Evolutionary conservation across 192 early-diverging fungal species (phyloP).

Genomic region (Mortierella claussenii): DNA sequence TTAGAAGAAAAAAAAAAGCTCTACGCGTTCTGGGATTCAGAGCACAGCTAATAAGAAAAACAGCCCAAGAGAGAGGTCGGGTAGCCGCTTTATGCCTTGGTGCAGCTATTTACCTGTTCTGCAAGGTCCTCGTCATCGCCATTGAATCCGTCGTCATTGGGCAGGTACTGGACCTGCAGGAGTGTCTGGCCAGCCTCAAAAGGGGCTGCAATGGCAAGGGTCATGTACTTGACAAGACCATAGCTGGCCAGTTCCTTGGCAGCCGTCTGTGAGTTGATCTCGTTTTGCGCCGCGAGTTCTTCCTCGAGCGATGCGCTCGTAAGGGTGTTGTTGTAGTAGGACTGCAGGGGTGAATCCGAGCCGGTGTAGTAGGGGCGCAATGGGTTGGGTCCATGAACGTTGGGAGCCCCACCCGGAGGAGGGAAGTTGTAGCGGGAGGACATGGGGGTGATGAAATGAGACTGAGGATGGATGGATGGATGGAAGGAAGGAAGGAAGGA

Average conservation of each 20-base stretch:
- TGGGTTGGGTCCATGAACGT: constrained; percentile 36
- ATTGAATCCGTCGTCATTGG: constrained; percentile 65
- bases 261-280: constrained; percentile 59
- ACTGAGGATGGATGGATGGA: too few relatives aligned
- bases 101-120: constrained; percentile 52
- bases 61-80: too few relatives aligned
- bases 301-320: constrained; percentile 36
- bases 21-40: neutral
- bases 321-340: constrained; percentile 50
- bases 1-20: neutral
- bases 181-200: constrained; percentile 78
- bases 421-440: constrained; percentile 45
- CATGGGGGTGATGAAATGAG: constrained; percentile 17
- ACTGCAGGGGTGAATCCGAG: constrained; percentile 46
- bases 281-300: constrained; percentile 38
- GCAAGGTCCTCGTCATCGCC: constrained; percentile 42
- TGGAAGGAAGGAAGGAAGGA: neutral
- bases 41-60: too few relatives aligned
- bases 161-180: constrained; percentile 82
- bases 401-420: constrained; percentile 40
- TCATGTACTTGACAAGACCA: constrained; percentile 70
- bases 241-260: constrained; percentile 72
- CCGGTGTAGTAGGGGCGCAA: constrained; percentile 45
- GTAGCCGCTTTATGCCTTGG: too few relatives aligned
- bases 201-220: constrained; percentile 69